Base-by-base conservation (phyloP, 2,329 filamentous ascomycete species). In the Sporothrix phasma region DNA sequence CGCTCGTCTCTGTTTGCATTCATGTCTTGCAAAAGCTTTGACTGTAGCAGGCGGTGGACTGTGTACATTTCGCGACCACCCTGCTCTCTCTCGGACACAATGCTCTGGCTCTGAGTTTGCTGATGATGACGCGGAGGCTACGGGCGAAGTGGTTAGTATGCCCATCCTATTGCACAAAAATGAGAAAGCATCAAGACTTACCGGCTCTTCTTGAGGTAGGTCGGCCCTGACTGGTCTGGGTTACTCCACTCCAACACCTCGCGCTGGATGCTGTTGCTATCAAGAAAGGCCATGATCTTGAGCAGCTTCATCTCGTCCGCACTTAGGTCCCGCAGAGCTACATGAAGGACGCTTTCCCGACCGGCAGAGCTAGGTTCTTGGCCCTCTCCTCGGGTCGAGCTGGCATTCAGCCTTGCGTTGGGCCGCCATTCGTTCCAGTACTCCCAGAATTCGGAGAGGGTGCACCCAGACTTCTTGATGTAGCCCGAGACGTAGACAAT, bases 391-490 rank as follows among this genome's bases (percentile, higher is more conserved):
- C 13, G 11, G 1, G 26, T 17, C 7, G 37, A 7, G 24, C 39
- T n/a, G 7, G 19, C 49, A 5, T 31, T 34, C 15, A 63, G 22
- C 1, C 64, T 46, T 0, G 59, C 62, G 6, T 65, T 65, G 0
- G 62, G 43, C 2, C 64, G 66, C 67, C 66, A 68, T 11, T 67
- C 67, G 39, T 66, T 67, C 67, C 67, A 67, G 43, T 66, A 65
- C 15, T 66, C 63, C 67, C 66, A 67, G 19, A 68, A 67, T n/a
- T 68, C 64, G 0, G 61, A 65, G 34, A 68, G 53, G 0, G 64
- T 63, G 19, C 66, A 68, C 4, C 66, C 64, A 4, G 43, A 61
- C 10, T 64, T 66, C 19, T 65, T 66, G 15, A 68, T 68, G 63
- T 68, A 67, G 2, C 67, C 66, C 3, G 67, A 66, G 1, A 67